Base-by-base conservation (phyloP, 1,284 basidiomycete genomes). In the Megacollybia platyphylla region DNA sequence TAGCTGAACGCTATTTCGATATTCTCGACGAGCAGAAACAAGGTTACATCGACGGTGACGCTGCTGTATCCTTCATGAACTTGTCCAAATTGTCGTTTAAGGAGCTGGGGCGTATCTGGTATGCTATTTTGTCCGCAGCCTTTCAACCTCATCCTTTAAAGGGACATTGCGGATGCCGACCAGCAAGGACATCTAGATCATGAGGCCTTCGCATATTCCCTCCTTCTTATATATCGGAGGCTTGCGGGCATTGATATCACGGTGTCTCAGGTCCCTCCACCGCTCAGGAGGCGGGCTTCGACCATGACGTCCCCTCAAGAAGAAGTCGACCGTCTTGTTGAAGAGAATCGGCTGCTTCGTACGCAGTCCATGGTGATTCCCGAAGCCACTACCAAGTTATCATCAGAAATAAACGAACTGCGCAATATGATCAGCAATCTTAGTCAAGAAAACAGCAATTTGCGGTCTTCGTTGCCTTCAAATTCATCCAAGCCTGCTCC, bases 41-140 rank as follows among this genome's bases (percentile, higher is more conserved):
- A 27, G 76, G 76, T 7, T 64, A 59, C 34, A 66, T 81, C 26
- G 73, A 75, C 36, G 77, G 76, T n/a, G 70, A 77, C 43, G 64
- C 70, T 5, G 77, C 75, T 2, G 78, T 79, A 0, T 71, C 73
- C 1, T 80, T 82, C 56, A 76, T 81, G 65, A 58, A 76, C 41
- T 70, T 76, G 52, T 76, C 73, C 46, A 70, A 71, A 41, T 60
- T 82, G 11, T 64, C 70, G 18, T 71, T 74, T 47, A 58, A 62
- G 7, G 46, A 47, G 13, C 36, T 51, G 13, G 42, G 41, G 8
- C 28, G 10, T 8, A 46, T 51, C 7, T 51, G 49, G 49, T 51
- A 28, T 20, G 46, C 29, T 18, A 27, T n/a, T 28, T 40, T n/a
- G 13, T 7, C 4, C 9, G 10, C 9, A 4, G 39, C 29, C n/a